Conservation (phyloP, 805 yeast genomes). For the Torulaspora maleeae region DNA sequence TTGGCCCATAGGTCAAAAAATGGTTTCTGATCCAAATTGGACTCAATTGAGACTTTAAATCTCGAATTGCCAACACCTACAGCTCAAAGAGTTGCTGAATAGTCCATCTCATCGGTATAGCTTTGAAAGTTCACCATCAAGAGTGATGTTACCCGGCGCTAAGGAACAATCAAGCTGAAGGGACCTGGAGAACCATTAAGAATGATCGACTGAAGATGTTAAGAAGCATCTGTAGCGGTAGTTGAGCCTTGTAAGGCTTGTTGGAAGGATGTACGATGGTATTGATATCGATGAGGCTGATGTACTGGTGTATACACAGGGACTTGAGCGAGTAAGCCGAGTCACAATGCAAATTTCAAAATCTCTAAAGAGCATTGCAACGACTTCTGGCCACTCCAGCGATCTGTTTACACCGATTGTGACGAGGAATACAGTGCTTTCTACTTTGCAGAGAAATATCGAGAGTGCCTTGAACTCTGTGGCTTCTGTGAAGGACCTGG, state of each 20-base stretch:
- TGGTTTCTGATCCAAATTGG: neutral
- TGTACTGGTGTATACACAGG: slow-evolving; percentile 74
- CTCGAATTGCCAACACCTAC: too few relatives aligned
- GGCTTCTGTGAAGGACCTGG: slow-evolving; percentile 47
- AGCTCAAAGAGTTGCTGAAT: neutral
- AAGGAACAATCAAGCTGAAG: neutral
- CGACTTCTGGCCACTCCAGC: slow-evolving; percentile 31
- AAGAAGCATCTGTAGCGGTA: neutral
- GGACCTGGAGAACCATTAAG: neutral
- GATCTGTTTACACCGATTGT: slow-evolving; percentile 66
- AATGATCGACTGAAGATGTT: neutral
- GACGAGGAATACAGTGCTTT: slow-evolving; percentile 53
- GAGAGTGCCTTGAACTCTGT: slow-evolving; percentile 48
- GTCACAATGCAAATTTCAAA: slow-evolving; percentile 51
- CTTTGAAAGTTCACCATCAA: neutral
- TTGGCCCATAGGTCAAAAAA: neutral
- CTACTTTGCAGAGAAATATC: slow-evolving; percentile 51
- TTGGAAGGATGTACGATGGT: slow-evolving; percentile 5
- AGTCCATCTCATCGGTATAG: neutral
- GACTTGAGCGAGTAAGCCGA: slow-evolving; percentile 53
- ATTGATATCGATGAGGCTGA: slow-evolving; percentile 77
- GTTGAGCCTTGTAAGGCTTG: neutral
- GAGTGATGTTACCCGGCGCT: neutral
- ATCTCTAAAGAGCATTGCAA: slow-evolving; percentile 48
- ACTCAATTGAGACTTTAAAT: neutral